Conservation (phyloP, 169 alveolate genomes). For the Cryptosporidium bovis region DNA sequence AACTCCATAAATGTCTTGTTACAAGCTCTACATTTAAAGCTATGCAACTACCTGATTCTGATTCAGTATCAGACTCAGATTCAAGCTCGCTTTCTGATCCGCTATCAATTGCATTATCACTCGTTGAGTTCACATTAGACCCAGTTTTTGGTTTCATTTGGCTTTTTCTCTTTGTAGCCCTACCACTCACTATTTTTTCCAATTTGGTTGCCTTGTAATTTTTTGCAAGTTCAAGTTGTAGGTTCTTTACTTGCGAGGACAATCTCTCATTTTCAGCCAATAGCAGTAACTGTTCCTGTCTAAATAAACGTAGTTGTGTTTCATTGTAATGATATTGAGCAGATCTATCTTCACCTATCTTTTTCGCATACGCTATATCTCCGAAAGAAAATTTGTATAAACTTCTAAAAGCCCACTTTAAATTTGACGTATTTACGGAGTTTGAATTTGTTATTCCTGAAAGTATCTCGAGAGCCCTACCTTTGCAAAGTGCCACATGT, state of each 20-base stretch:
- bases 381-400: constrained; percentile 62
- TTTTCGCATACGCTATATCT: constrained; percentile 70
- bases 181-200: constrained; percentile 36
- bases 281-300: constrained; percentile 80
- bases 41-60: constrained; percentile 69
- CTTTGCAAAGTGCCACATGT: constrained; percentile 74
- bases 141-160: constrained; percentile 43
- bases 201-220: constrained; percentile 51
- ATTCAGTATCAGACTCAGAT: constrained; percentile 65
- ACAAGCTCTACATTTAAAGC: constrained; percentile 73
- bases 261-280: constrained; percentile 81
- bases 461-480: constrained; percentile 70
- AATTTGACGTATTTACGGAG: constrained; percentile 58
- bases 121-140: not conserved
- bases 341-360: constrained; percentile 69
- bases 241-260: constrained; percentile 75
- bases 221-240: constrained; percentile 72
- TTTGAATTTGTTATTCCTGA: constrained; percentile 72
- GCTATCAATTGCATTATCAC: constrained; percentile 40
- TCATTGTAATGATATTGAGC: constrained; percentile 76
- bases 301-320: constrained; percentile 78
- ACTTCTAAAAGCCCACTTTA: constrained; percentile 69
- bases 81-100: constrained; percentile 55
- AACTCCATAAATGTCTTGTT: constrained; percentile 62
- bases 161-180: constrained; percentile 25